Conservation (phyloP, 2,329 filamentous ascomycete genomes). For the Aciculosporium take region DNA sequence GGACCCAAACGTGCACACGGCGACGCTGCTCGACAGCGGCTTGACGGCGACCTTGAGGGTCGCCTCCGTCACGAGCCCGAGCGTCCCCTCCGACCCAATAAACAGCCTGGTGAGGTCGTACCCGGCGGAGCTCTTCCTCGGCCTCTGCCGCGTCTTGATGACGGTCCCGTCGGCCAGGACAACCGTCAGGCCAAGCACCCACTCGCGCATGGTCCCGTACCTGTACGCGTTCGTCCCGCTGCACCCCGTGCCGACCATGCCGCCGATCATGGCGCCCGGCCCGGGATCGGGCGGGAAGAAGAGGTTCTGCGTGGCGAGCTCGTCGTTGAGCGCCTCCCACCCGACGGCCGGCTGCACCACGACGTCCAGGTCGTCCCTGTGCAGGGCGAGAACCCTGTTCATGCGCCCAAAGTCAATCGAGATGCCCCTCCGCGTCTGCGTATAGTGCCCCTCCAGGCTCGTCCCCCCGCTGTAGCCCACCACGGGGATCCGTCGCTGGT, state of each 20-base stretch:
- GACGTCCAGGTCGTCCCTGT: conserved; percentile 65
- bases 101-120: conserved; percentile 86
- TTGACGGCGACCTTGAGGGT: conserved; percentile 74
- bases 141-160: conserved; percentile 77
- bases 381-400: conserved; percentile 63
- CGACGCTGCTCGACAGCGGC: conserved; percentile 67
- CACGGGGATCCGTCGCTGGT: conserved; percentile 66
- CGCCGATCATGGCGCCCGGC: conserved; percentile 83
- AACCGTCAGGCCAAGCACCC: conserved; percentile 76
- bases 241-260: conserved; percentile 64
- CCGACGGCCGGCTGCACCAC: conserved; percentile 70
- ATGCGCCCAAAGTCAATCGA: conserved; percentile 78
- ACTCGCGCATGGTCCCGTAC: conserved; percentile 90
- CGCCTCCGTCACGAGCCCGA: conserved; percentile 83
- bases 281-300: conserved; percentile 91
- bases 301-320: conserved; percentile 55
- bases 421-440: conserved; percentile 67
- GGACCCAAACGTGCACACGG: conserved; percentile 46
- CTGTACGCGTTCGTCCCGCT: conserved; percentile 80
- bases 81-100: conserved; percentile 80
- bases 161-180: conserved; percentile 82
- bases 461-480: conserved; percentile 81
- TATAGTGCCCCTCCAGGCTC: conserved; percentile 78
- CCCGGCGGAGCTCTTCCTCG: conserved; percentile 78
- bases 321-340: conserved; percentile 76